phyloP scores from a whole-genome alignment of 345 rosid genomes.

The Erodium maritimum region DNA sequence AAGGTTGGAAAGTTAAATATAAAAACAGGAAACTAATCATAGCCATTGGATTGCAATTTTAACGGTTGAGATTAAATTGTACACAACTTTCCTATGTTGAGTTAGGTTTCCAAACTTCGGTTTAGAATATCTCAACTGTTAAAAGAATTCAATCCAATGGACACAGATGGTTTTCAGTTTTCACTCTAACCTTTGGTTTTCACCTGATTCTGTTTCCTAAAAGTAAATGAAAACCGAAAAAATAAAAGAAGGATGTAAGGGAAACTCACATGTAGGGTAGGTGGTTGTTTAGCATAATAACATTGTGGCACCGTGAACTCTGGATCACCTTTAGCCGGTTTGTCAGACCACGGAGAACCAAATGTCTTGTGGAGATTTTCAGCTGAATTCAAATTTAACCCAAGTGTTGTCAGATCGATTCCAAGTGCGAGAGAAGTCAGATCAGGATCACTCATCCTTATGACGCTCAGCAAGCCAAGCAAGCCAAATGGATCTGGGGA shows the following conservation, averaged over 20 bases:
- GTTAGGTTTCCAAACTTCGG: too few species aligned
- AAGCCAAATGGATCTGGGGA: slow-evolving; percentile 70
- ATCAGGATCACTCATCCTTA: slow-evolving; percentile 70
- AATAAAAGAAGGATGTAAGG: neutral
- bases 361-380: slow-evolving; percentile 96
- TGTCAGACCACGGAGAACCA: slow-evolving; percentile 97
- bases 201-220: too few species aligned
- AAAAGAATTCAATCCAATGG: too few species aligned
- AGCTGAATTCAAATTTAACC: slow-evolving; percentile 79
- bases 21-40: too few species aligned
- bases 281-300: slow-evolving; percentile 80
- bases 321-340: slow-evolving; percentile 84
- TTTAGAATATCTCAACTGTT: too few species aligned
- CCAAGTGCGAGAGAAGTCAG: slow-evolving; percentile 76
- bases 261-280: slow-evolving; percentile 53
- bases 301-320: slow-evolving; percentile 87
- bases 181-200: too few species aligned
- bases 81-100: too few species aligned
- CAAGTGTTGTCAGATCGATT: slow-evolving; percentile 90
- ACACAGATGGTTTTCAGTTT: too few species aligned
- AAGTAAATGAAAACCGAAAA: slow-evolving; percentile 3
- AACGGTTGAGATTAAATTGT: too few species aligned
- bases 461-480: slow-evolving; percentile 68
- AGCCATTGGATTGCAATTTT: too few species aligned
- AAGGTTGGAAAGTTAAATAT: too few species aligned